Evolutionary conservation across 2,329 filamentous ascomycete genomes (phyloP).

Genomic region (Fusarium transvaalense): DNA sequence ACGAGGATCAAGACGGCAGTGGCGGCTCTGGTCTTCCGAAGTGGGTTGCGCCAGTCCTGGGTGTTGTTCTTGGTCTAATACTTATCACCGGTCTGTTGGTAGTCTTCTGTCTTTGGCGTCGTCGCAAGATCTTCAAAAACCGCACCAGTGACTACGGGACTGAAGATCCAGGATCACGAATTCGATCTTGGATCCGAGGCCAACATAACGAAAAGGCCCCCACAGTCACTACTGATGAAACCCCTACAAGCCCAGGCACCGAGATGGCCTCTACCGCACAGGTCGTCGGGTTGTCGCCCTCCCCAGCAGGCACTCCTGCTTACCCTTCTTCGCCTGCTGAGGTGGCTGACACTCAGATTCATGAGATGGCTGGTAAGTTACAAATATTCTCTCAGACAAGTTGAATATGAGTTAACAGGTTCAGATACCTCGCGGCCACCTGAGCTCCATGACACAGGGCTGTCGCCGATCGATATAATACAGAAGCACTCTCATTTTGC

Average conservation of each 20-base stretch:
- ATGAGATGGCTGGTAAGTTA: constrained; percentile 62
- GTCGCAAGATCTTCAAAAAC: constrained; percentile 58
- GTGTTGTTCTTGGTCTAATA: constrained; percentile 71
- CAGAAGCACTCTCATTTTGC: constrained; percentile 51
- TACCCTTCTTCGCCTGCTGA: constrained; percentile 49
- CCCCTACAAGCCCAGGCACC: constrained; percentile 55
- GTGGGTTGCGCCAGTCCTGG: constrained; percentile 72
- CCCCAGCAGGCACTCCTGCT: constrained; percentile 33
- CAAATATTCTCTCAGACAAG: accelerated
- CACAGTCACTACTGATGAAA: constrained; percentile 61
- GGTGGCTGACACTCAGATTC: constrained; percentile 59
- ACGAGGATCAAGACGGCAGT: constrained; percentile 40
- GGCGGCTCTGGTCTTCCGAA: constrained; percentile 60
- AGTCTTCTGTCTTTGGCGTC: constrained; percentile 65
- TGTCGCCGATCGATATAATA: constrained; percentile 57
- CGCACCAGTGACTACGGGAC: constrained; percentile 56
- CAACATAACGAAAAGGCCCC: constrained; percentile 59
- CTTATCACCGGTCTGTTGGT: constrained; percentile 65
- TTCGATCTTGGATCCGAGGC: constrained; percentile 66
- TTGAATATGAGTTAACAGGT: constrained; percentile 4
- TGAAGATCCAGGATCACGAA: constrained; percentile 61
- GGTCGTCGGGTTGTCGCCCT: constrained; percentile 16
- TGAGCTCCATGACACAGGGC: constrained; percentile 61
- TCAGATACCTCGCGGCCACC: constrained; percentile 58
- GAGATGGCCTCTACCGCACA: constrained; percentile 51